Conservation (phyloP, 495 filamentous ascomycete genomes). For the Xylaria flabelliformis region DNA sequence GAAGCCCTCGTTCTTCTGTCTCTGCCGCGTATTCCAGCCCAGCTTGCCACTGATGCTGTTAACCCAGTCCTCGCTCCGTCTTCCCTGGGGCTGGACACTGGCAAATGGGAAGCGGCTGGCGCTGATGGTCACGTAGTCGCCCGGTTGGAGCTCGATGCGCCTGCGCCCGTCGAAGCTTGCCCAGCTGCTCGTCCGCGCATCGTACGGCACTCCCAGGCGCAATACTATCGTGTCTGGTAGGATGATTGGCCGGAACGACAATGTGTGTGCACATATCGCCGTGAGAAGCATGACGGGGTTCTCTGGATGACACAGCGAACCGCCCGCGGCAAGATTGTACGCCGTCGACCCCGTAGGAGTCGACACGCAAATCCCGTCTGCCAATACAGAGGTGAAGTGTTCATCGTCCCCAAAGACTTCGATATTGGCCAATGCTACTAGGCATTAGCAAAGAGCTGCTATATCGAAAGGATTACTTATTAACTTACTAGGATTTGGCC, state of each 20-base stretch:
- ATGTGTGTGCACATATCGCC: constrained; percentile 93
- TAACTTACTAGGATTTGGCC: constrained; percentile 81
- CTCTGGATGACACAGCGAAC: constrained; percentile 93
- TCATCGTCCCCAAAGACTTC: constrained; percentile 96
- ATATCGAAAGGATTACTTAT: not conserved
- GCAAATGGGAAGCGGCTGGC: constrained; percentile 94
- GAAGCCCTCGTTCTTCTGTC: constrained; percentile 62
- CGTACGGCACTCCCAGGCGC: constrained; percentile 89
- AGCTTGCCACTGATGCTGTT: constrained; percentile 88
- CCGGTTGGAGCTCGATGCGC: constrained; percentile 82
- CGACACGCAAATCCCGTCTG: constrained; percentile 88
- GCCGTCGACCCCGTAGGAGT: constrained; percentile 94
- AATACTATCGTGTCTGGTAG: constrained; percentile 94
- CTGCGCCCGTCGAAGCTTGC: constrained; percentile 96
- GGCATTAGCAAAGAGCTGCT: constrained; percentile 20
- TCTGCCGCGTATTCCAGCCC: constrained; percentile 92
- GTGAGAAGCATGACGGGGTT: constrained; percentile 97
- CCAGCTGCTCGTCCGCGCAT: constrained; percentile 88
- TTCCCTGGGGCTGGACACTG: constrained; percentile 76
- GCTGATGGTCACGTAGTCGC: constrained; percentile 95
- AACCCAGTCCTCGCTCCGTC: constrained; percentile 88
- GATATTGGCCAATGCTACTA: constrained; percentile 78
- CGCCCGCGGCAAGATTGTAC: constrained; percentile 96
- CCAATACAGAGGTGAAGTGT: constrained; percentile 86
- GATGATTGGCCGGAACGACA: constrained; percentile 95